Evolutionary conservation across 2,329 filamentous ascomycete genomes (phyloP).

Genomic region (Claviceps maximensis): DNA sequence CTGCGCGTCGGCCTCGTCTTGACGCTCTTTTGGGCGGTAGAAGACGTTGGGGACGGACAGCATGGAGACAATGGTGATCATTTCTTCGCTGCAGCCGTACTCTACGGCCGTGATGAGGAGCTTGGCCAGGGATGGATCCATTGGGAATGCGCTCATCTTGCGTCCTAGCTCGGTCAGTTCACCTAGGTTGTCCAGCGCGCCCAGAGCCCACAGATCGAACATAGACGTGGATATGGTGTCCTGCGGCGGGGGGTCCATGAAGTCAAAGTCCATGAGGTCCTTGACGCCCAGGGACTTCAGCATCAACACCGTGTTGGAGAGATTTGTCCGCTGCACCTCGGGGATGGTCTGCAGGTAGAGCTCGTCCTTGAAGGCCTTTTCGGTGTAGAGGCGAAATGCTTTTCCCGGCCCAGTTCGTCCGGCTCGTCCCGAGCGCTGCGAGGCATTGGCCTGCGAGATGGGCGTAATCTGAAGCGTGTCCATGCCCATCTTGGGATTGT

Average conservation of each 20-base stretch:
- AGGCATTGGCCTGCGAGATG: constrained; percentile 91
- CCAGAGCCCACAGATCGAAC: constrained; percentile 93
- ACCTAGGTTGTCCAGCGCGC: constrained; percentile 84
- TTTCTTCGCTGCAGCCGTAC: constrained; percentile 91
- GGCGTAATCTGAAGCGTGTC: constrained; percentile 96
- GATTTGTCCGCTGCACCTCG: constrained; percentile 92
- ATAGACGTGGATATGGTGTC: constrained; percentile 95
- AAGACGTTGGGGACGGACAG: constrained; percentile 93
- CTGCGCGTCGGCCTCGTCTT: constrained; percentile 90
- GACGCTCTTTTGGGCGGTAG: constrained; percentile 89
- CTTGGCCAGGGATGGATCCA: constrained; percentile 93
- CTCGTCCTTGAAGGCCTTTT: constrained; percentile 89
- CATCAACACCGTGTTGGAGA: constrained; percentile 86
- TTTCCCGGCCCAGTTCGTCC: constrained; percentile 92
- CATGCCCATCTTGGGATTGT: constrained; percentile 99
- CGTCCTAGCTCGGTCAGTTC: constrained; percentile 76
- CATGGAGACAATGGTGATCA: constrained; percentile 98
- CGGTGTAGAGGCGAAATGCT: constrained; percentile 86
- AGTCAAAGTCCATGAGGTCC: constrained; percentile 91
- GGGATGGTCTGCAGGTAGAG: constrained; percentile 95
- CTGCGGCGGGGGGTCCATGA: constrained; percentile 97
- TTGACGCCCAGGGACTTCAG: constrained; percentile 91
- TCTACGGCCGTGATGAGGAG: constrained; percentile 82
- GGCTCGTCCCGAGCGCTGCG: constrained; percentile 83
- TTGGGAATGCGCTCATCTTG: constrained; percentile 95